Evolutionary conservation across 768 basidiomycete genomes (phyloP), one percentile per base, ranked within the genome.

Genomic region (Gymnopilus dilepis): DNA sequence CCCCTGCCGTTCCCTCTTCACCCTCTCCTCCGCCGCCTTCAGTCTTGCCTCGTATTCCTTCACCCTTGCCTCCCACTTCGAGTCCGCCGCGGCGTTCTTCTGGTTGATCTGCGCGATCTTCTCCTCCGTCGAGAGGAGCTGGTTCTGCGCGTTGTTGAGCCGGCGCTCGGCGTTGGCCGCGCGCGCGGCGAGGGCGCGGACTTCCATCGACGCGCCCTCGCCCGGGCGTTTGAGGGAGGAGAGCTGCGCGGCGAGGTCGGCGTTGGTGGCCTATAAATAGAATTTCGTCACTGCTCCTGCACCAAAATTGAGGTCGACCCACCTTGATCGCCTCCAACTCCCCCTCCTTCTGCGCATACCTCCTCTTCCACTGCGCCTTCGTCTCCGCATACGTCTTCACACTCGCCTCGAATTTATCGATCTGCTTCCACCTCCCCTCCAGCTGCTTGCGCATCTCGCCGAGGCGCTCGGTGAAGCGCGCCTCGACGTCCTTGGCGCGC

Each of bases 41-140:
- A 95, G 70, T 17, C 92, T 78, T 13, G 85, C 72, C 76, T 97
- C 94, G 68, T 96, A 95, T 75, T 99, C 96, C 74, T 89, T 90
- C 45, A 99, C 92, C n/a, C 96, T 82, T 0, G 90, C 93, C 69
- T 96, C 95, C 95, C 96, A 99, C 74, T 96, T 97, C 55, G 77
- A 79, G 66, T 97, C 95, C 0, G 92, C 90, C 0, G 78, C 79
- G 0, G 81, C 78, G 37, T 83, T 91, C 79, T 88, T 91, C 76
- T 87, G 82, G 65, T 89, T 90, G 75, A 92, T 82, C 40, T 78
- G 73, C 1, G 89, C 86, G 51, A 96, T 83, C 76, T 90, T 90
- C 75, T 96, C 94, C 71, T 99, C 97, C 3, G 91, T 87, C 22
- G 87, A 82, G 1, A 87, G 73, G 2, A 98, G 82, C 72, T 97